These are phyloP conservation scores for Gossypium trilobum DNA, from an alignment of 441 rosid species.

Conservation along the genomic window DNA sequence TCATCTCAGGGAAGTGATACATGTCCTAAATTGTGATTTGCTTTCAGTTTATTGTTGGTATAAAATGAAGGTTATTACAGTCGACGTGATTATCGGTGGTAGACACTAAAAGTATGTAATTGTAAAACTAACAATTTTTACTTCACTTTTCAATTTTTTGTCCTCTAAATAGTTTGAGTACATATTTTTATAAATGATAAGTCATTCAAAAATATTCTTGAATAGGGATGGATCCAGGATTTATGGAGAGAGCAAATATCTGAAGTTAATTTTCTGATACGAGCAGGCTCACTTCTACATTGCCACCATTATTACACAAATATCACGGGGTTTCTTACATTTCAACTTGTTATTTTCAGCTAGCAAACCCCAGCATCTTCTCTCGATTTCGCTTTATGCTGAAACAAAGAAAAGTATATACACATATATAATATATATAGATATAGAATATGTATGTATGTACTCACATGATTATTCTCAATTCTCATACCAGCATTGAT, in stretches of 20 bases:
- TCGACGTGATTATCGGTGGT: background rate
- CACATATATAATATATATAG: background rate
- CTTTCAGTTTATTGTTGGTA: background rate
- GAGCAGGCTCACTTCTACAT: background rate
- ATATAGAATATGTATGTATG: background rate
- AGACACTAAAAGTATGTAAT: no score
- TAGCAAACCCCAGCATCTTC: background rate
- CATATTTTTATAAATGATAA: no score
- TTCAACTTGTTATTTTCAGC: background rate
- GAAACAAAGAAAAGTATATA: background rate
- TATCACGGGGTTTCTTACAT: background rate
- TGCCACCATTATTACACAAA: background rate
- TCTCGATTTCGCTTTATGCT: background rate
- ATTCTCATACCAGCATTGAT: background rate
- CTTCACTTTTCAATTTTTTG: no score
- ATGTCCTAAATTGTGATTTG: background rate
- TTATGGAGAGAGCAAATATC: no score
- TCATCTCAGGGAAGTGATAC: background rate
- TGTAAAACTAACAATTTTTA: no score
- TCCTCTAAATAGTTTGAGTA: no score
- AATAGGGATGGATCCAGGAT: no score
- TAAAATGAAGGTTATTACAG: background rate
- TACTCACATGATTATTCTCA: background rate
- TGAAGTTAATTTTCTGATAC: background rate
- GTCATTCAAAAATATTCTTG: no score